Conservation (phyloP, 805 yeast genomes). For the Wickerhamomyces chambardii region DNA sequence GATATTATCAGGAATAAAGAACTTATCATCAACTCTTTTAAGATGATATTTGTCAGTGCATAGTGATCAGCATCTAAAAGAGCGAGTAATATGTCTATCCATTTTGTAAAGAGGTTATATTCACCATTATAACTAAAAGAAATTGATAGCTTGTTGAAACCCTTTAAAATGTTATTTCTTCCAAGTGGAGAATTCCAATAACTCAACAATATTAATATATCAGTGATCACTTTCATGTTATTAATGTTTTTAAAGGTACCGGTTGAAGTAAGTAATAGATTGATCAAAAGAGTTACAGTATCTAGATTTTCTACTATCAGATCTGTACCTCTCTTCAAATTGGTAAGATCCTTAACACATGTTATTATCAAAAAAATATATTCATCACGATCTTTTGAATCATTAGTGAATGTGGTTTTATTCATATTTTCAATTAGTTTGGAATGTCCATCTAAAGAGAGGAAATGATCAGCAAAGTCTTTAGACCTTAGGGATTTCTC, state of each 20-base stretch:
- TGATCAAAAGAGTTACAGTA: slow-evolving; percentile 27
- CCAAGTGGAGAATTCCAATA: slow-evolving; percentile 20
- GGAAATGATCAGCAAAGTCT: slow-evolving; percentile 27
- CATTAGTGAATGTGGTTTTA: slow-evolving; percentile 22
- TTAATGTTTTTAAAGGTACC: slow-evolving; percentile 19
- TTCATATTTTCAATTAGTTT: slow-evolving; percentile 32
- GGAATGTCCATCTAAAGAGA: slow-evolving; percentile 41
- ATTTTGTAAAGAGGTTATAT: slow-evolving; percentile 10
- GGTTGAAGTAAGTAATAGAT: slow-evolving; percentile 22
- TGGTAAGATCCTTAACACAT: slow-evolving; percentile 43
- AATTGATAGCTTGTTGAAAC: slow-evolving; percentile 10
- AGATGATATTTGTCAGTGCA: slow-evolving; percentile 8
- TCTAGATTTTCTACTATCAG: slow-evolving; percentile 14
- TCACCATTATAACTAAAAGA: neutral
- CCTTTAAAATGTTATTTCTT: slow-evolving; percentile 17
- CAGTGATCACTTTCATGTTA: slow-evolving; percentile 47
- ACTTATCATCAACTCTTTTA: slow-evolving; percentile 11
- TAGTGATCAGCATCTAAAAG: slow-evolving; percentile 9
- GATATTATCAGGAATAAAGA: slow-evolving; percentile 14
- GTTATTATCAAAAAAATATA: slow-evolving; percentile 40
- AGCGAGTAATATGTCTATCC: slow-evolving; percentile 8
- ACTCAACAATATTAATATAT: slow-evolving; percentile 29
- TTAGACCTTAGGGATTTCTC: slow-evolving; percentile 14
- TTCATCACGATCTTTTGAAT: slow-evolving; percentile 29
- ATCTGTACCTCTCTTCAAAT: slow-evolving; percentile 14